Evolutionary conservation across 2,329 filamentous ascomycete genomes (phyloP).

Genomic region (Aureobasidium sp.): DNA sequence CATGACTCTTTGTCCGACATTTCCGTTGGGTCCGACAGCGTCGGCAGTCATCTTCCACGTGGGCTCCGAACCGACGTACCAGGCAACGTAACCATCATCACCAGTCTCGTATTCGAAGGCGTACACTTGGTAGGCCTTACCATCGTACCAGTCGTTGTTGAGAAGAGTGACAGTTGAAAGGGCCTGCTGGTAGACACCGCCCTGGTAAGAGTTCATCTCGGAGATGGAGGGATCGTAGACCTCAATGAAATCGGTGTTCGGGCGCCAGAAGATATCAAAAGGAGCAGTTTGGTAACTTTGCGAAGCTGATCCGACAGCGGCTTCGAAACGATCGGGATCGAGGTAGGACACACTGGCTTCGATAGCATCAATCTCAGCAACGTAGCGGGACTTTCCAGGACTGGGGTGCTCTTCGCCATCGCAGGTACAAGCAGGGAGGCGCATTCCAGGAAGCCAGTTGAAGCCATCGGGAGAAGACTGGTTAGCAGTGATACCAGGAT

Average conservation of each 20-base stretch:
- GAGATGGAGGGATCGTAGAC: conserved; percentile 53
- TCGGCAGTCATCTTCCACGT: conserved; percentile 55
- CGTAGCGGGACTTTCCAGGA: conserved; percentile 54
- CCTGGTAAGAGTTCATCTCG: conserved; percentile 51
- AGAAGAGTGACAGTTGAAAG: conserved; percentile 52
- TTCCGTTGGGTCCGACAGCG: conserved; percentile 58
- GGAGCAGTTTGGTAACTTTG: conserved; percentile 61
- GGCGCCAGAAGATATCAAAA: conserved; percentile 54
- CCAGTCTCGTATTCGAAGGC: conserved; percentile 58
- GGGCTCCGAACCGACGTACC: conserved; percentile 57
- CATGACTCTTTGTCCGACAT: conserved; percentile 56
- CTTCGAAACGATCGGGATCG: conserved; percentile 35
- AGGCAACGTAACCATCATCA: conserved; percentile 52
- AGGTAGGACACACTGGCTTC: conserved; percentile 55
- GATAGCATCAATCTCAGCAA: conserved; percentile 63
- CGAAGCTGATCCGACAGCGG: conserved; percentile 52
- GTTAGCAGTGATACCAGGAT: conserved; percentile 62
- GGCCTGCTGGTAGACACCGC: conserved; percentile 55
- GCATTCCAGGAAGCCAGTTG: conserved; percentile 60
- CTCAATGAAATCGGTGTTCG: conserved; percentile 47
- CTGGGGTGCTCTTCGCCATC: conserved; percentile 54
- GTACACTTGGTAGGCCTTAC: conserved; percentile 53
- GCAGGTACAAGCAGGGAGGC: conserved; percentile 60
- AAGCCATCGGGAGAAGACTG: conserved; percentile 60
- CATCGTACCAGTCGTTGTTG: conserved; percentile 60